Evolutionary conservation across 331 rosid species (phyloP).

Genomic region (Acacia concinna): DNA sequence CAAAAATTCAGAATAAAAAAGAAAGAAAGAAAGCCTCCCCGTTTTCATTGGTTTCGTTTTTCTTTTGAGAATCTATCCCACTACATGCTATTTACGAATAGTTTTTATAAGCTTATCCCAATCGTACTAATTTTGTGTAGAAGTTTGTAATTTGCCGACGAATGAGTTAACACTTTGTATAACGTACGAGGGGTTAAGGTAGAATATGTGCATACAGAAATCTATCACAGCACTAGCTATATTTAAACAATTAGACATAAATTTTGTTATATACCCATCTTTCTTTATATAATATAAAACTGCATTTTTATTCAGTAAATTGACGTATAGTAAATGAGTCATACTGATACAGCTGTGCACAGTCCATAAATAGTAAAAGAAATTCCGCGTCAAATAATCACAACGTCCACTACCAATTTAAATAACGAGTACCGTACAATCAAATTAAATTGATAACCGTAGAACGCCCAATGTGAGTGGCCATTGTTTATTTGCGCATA

Average conservation of each 20-base stretch:
- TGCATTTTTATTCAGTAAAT: neutral
- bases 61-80: constrained; percentile 20
- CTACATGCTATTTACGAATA: constrained; percentile 18
- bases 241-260: neutral
- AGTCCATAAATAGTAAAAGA: neutral
- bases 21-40: neutral
- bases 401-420: neutral
- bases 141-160: neutral
- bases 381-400: neutral
- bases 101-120: neutral
- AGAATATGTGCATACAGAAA: neutral
- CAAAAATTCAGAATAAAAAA: constrained; percentile 4
- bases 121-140: neutral
- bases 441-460: neutral
- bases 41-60: neutral
- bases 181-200: constrained; percentile 20
- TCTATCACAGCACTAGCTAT: neutral
- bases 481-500: neutral
- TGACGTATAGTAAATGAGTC: neutral
- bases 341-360: neutral
- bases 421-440: neutral
- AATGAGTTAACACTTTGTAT: constrained; percentile 5
- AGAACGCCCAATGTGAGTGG: neutral
- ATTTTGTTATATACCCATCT: neutral
- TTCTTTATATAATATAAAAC: neutral